Base-by-base conservation (phyloP, 208 protist genomes). In the Entamoeba moshkovskii region DNA sequence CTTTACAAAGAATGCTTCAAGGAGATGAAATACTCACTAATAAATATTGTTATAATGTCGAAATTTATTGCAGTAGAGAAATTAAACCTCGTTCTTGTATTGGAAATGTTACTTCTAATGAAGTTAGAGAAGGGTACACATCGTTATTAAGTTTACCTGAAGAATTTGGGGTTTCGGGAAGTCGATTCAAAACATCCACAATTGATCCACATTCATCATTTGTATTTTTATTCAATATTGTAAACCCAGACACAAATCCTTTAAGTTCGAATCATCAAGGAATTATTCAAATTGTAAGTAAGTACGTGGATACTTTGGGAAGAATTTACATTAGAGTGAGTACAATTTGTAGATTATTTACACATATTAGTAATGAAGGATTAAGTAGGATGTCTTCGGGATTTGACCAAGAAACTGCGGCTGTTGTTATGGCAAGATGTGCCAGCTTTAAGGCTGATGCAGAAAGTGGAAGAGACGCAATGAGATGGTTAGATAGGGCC, bases 401-500 rank as follows among this genome's bases (percentile, higher is more conserved):
- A n/a, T 95, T 95, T 49, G 94, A 95, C 18, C 93, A 94, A 46
- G 94, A 95, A 46, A n/a, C 93, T 11, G 94, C 94, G 29, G 94
- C 66, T 85, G 47, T 66, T 42, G 6, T 95, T 0, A 15, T 95
- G 15, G 45, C 94, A 38, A 73, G 92, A 45, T 44, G 93, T 22
- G 94, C 94, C 44, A 44, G 47, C 25, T 3, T n/a, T 3, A 95
- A 52, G 16, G 66, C n/a, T 5, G 52, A 73, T 44, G 95, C 94
- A 33, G 93, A 95, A 46, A 45, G 3, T 29, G 5, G 3, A 18
- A 22, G 8, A 42, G 92, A 94, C 3, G 45, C 66, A 18, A 33
- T 66, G 3, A n/a, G 49, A 1, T 95, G 59, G 73, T 29, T 95
- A 13, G 94, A 95, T 66, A 45, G 48, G 18, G 5, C 25, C n/a